A percentile compares a stretch with the other conserved stretches of the same genome.
These are phyloP conservation scores for Microcyclospora tardicrescens DNA, from an alignment of 2,329 filamentous ascomycete species.

Conservation along the genomic window DNA sequence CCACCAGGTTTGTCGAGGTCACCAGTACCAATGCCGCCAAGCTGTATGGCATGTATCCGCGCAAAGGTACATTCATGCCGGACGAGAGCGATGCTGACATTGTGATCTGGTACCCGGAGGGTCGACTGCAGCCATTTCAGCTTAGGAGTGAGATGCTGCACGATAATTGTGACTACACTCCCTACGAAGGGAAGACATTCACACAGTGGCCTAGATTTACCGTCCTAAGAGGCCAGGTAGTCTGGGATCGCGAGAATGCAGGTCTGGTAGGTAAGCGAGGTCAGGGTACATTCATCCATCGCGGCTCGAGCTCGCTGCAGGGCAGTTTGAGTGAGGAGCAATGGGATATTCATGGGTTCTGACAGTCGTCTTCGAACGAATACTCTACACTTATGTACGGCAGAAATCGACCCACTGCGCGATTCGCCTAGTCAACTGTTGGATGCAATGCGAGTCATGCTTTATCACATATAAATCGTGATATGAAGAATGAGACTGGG, in stretches of 20 bases:
- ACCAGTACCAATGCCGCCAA: conserved; percentile 44
- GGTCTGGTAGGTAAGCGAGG: conserved; percentile 35
- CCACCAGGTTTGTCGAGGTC: conserved; percentile 42
- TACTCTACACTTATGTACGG: too few relatives aligned
- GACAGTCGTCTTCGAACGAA: neutral
- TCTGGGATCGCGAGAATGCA: conserved; percentile 41
- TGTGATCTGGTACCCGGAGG: conserved; percentile 44
- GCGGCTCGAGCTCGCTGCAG: conserved; percentile 27
- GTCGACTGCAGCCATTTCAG: conserved; percentile 29
- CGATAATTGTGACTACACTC: conserved; percentile 48
- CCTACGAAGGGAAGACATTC: conserved; percentile 41
- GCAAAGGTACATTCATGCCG: conserved; percentile 38
- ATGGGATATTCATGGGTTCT: conserved; percentile 9
- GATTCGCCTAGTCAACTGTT: too few relatives aligned
- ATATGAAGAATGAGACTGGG: too few relatives aligned
- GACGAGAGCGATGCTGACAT: conserved; percentile 44
- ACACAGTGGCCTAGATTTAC: conserved; percentile 48
- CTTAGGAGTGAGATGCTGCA: conserved; percentile 43
- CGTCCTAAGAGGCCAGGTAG: conserved; percentile 41
- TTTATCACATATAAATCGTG: too few relatives aligned
- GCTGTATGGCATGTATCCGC: conserved; percentile 42
- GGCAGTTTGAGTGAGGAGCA: conserved; percentile 8
- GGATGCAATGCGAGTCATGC: too few relatives aligned
- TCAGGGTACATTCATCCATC: conserved; percentile 35
- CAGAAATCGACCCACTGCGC: too few relatives aligned